phyloP scores from a whole-genome alignment of 306 rosid genomes.

The Quercus glauca region DNA sequence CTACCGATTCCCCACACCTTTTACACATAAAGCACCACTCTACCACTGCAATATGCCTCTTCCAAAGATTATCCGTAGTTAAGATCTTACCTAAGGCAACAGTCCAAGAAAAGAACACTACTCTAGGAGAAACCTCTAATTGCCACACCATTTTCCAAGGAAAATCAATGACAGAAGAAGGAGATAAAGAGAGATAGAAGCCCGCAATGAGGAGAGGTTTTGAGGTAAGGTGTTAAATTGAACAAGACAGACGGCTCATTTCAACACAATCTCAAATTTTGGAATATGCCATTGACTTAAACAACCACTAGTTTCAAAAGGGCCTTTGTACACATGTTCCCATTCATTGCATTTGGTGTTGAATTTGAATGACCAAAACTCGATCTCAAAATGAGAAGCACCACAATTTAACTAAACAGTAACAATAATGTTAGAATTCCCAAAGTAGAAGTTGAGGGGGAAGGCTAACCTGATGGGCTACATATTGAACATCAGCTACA shows the following conservation, averaged over 20 bases:
- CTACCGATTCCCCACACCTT: no score
- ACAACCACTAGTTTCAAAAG: background rate
- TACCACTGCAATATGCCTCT: no score
- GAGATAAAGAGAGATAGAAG: no score
- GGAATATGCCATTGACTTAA: background rate
- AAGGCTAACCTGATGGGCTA: conserved; percentile 88
- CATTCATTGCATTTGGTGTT: background rate
- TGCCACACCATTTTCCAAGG: no score
- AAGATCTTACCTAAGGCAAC: no score
- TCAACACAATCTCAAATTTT: background rate
- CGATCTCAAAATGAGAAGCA: background rate
- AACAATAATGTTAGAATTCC: background rate
- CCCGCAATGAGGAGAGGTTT: no score
- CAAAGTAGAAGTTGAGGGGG: conserved; percentile 10
- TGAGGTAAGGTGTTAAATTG: background rate
- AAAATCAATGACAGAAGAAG: no score
- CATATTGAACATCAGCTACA: conserved; percentile 98
- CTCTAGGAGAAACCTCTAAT: no score
- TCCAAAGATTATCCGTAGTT: no score
- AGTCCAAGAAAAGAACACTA: no score
- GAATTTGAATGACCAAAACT: background rate
- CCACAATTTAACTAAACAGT: background rate
- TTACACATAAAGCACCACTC: no score
- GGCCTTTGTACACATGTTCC: background rate
- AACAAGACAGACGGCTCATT: background rate